Conservation (phyloP, 1,139 yeast genomes). For the Spencermartinsiella ligniputridi region DNA sequence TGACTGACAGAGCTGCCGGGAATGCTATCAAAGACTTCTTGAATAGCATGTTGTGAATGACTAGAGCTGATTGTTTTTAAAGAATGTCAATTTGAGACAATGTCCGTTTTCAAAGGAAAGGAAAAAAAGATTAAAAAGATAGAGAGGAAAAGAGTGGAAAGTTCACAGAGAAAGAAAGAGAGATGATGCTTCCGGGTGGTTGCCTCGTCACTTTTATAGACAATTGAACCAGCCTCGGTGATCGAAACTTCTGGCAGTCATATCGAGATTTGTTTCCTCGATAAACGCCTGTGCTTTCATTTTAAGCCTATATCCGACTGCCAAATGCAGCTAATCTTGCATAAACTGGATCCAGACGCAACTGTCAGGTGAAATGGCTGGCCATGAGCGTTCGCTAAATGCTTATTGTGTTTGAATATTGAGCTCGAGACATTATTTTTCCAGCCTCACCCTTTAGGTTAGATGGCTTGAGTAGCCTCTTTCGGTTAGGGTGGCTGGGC, state of each 20-base stretch:
- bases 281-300: neutral
- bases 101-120: no score
- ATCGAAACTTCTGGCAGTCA: no score
- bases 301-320: neutral
- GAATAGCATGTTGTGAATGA: constrained; percentile 1
- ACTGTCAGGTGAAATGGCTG: constrained; percentile 1
- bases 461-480: no score
- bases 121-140: neutral
- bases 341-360: neutral
- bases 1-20: neutral
- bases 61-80: no score
- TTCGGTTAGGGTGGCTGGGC: neutral
- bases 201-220: neutral
- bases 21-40: neutral
- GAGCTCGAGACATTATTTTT: neutral
- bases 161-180: no score
- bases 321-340: neutral
- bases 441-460: neutral
- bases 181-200: no score
- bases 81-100: neutral
- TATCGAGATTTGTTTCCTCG: no score
- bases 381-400: no score
- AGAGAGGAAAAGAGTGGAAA: neutral
- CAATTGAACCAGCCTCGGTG: no score
- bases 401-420: no score